Base-by-base conservation (phyloP, 495 filamentous ascomycete genomes). In the Annulohypoxylon moriforme region DNA sequence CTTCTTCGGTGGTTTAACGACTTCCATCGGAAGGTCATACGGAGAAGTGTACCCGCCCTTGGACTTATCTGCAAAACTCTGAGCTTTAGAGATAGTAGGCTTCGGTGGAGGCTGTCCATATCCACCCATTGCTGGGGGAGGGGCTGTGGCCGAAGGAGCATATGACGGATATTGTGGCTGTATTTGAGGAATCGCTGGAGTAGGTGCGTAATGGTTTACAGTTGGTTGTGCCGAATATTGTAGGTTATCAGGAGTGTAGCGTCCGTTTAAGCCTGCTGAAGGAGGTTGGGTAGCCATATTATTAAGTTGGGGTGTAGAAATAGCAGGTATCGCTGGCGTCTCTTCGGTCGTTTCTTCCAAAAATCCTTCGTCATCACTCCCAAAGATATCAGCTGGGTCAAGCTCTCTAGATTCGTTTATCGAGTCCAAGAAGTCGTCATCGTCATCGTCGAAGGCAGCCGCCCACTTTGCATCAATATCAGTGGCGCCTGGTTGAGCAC, bases 31-130 rank as follows among this genome's bases (percentile, higher is more conserved):
- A 3, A 99, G 86, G 79, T 99, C 96, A 72, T 97, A 99, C 3
- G 96, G 96, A 24, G 94, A 97, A 31, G 89, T 86, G 76, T 98
- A 99, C 9, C 95, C 94, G 44, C 94, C 90, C 78, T 96, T 98
- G 7, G 92, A 82, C 69, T 94, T 95, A 75, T 94, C 91, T 4
- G 88, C 92, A 78, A 97, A 99, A 76, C 95, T 98, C 67, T 92
- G 84, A 0, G 90, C 86, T 69, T 87, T 92, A 70, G 73, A 85
- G 75, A 78, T 80, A 76, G 74, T 74, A 67, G 69, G 83, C 49
- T 60, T 83, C 2, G 78, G 74, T 13, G 77, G 70, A n/a, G 78
- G 79, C 20, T 77, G 63, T 2, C 76, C 79, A 75, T 82, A 85
- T 13, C 81, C 60, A 4, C 60, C 81, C 60, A 81, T 74, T 72